Evolutionary conservation across 2,329 filamentous ascomycete genomes (phyloP).

Genomic region (Pseudocercospora fuligena): DNA sequence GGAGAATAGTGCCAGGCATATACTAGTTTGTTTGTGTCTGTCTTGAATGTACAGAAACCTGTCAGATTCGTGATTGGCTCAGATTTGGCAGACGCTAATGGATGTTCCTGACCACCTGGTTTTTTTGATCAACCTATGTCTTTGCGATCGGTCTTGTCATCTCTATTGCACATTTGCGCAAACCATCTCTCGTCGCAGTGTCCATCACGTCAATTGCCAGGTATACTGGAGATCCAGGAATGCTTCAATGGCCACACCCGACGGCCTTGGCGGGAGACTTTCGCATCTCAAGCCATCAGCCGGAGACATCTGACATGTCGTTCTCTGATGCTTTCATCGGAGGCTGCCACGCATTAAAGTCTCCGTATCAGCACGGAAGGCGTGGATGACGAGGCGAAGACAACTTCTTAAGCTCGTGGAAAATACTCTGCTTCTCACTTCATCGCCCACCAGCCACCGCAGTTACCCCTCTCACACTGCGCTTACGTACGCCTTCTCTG

Average conservation of each 20-base stretch:
- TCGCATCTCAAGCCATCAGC: background rate
- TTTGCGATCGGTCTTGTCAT: background rate
- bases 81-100: background rate
- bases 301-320: background rate
- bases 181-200: background rate
- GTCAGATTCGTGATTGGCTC: background rate
- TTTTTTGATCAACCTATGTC: background rate
- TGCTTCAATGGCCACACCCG: background rate
- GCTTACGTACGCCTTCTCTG: background rate
- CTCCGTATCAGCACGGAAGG: background rate
- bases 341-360: background rate
- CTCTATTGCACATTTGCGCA: background rate
- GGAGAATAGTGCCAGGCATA: constrained; percentile 80
- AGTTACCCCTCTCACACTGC: background rate
- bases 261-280: background rate
- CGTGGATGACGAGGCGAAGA: background rate
- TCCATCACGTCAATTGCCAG: background rate
- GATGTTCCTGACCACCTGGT: background rate
- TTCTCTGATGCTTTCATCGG: background rate
- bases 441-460: background rate
- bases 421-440: background rate
- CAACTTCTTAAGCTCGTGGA: background rate
- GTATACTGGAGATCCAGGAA: background rate
- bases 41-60: background rate
- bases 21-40: constrained; percentile 62